Conservation (phyloP, 225 moss, liverwort and hornwort genomes). For the Marchantia polymorpha region DNA sequence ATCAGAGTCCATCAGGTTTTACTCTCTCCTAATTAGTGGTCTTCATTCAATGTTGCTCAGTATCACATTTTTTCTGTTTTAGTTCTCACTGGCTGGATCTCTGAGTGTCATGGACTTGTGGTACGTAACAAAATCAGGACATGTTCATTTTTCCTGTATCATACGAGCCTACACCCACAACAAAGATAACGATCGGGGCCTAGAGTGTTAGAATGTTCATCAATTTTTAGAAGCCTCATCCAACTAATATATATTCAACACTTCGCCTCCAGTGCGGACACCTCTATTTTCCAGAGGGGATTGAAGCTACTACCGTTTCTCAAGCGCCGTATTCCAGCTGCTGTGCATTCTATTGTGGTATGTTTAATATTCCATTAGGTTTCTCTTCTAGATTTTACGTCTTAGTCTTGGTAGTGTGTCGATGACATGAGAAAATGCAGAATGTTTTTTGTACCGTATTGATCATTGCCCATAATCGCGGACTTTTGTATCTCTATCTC, state of each 20-base stretch:
- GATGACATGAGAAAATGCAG: neutral
- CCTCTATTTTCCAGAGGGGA: slow-evolving; percentile 57
- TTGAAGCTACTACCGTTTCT: slow-evolving; percentile 64
- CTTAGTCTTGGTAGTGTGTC: neutral
- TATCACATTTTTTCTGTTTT: too few species aligned
- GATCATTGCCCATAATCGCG: neutral
- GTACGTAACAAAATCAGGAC: too few species aligned
- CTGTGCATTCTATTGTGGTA: slow-evolving; percentile 90
- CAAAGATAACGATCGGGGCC: too few species aligned
- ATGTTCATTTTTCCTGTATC: too few species aligned
- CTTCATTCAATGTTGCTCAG: neutral
- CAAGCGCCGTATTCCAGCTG: slow-evolving; percentile 63
- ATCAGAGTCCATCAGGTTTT: slow-evolving; percentile 87
- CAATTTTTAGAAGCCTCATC: too few species aligned
- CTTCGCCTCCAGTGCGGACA: slow-evolving; percentile 52
- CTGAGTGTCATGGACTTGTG: too few species aligned
- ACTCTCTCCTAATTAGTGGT: slow-evolving; percentile 6
- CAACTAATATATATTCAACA: neutral
- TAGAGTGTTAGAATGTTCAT: too few species aligned
- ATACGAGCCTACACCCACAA: too few species aligned
- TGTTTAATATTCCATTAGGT: neutral
- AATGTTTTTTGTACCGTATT: neutral
- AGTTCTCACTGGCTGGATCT: too few species aligned
- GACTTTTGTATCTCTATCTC: neutral
- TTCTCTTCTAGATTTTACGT: too few species aligned